A percentile compares a stretch with the other conserved stretches of the same genome.
Evolutionary conservation across 1,284 basidiomycete genomes (phyloP).

Genomic region (Moniliella sp.): DNA sequence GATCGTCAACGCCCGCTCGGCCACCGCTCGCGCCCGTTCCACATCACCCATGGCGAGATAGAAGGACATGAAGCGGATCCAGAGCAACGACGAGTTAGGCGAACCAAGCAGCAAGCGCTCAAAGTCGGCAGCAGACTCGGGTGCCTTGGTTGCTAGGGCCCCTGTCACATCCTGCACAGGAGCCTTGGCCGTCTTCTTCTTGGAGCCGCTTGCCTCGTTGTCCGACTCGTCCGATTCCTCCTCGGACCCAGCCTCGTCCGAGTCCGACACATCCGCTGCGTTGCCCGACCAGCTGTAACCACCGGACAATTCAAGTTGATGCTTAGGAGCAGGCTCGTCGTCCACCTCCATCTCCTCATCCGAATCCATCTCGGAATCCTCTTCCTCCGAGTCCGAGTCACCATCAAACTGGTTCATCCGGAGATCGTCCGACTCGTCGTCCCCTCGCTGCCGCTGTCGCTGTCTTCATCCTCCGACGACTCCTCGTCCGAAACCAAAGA

Average conservation of each 20-base stretch:
- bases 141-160: conserved; percentile 35
- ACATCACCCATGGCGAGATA: conserved; percentile 83
- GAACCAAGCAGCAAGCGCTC: conserved; percentile 82
- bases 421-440: conserved; percentile 10
- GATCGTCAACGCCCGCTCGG: conserved; percentile 56
- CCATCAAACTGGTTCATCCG: conserved; percentile 3
- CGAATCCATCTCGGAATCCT: conserved; percentile 22
- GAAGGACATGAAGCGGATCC: conserved; percentile 99
- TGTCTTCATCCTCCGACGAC: conserved; percentile 6
- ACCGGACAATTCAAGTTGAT: conserved; percentile 35
- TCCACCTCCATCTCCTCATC: conserved; percentile 24
- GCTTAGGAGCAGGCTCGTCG: conserved; percentile 2
- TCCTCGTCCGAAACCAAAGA: conserved; percentile 8
- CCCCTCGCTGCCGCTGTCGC: conserved; percentile 5
- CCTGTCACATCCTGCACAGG: conserved; percentile 24
- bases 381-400: conserved; percentile 12
- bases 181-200: conserved; percentile 7
- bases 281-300: conserved; percentile 41
- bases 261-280: conserved; percentile 15
- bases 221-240: conserved; percentile 6
- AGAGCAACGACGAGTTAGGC: conserved; percentile 87
- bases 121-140: conserved; percentile 78
- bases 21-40: conserved; percentile 74
- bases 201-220: conserved; percentile 35
- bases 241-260: conserved; percentile 12